Evolutionary conservation across 345 rosid species (phyloP).

Genomic region (Firmiana major): DNA sequence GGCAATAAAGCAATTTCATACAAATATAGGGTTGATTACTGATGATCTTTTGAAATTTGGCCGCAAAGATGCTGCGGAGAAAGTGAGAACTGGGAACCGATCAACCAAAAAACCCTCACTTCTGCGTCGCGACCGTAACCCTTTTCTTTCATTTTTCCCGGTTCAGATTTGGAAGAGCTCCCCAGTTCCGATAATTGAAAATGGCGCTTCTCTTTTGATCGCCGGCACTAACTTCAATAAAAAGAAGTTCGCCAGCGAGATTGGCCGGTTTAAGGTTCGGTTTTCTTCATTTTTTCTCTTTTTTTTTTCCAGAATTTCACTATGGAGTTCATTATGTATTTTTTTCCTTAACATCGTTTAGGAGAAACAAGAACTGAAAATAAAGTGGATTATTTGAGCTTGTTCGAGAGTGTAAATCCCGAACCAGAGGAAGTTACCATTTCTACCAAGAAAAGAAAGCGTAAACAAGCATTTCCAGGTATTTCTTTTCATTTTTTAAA

Average conservation of each 20-base stretch:
- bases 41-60: not conserved
- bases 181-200: slow-evolving; percentile 54
- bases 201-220: slow-evolving; percentile 58
- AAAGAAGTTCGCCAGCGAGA: slow-evolving; percentile 60
- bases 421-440: slow-evolving; percentile 27
- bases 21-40: too few relatives aligned
- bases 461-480: slow-evolving; percentile 52
- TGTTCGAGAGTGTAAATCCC: slow-evolving; percentile 33
- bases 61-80: too few relatives aligned
- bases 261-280: slow-evolving; percentile 59
- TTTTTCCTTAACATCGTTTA: slow-evolving; percentile 17
- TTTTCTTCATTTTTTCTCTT: not conserved
- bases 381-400: slow-evolving; percentile 27
- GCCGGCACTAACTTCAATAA: slow-evolving; percentile 63
- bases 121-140: not conserved
- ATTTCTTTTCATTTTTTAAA: not conserved
- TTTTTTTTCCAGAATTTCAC: not conserved
- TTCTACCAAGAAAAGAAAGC: slow-evolving; percentile 54
- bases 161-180: too few relatives aligned
- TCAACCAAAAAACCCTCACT: not conserved
- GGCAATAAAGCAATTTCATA: too few relatives aligned
- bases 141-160: not conserved
- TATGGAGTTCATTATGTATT: not conserved
- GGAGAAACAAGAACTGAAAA: slow-evolving; percentile 39
- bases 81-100: not conserved